These are phyloP conservation scores for Sclerotinia minor DNA, from an alignment of 2,329 filamentous ascomycete genomes.

Conservation along the genomic window DNA sequence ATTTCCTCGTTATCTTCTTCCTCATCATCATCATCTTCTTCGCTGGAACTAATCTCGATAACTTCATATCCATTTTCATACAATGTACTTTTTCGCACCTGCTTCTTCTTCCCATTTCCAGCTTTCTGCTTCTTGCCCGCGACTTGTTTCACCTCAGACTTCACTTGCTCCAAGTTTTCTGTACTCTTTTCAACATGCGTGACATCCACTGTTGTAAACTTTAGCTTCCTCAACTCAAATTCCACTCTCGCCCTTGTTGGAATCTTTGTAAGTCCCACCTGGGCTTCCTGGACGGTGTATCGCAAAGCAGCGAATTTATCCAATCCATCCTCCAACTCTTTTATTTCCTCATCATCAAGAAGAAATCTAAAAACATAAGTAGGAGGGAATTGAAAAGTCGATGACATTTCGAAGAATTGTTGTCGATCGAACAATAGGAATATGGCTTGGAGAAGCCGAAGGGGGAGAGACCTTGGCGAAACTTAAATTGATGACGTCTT, in stretches of 20 bases:
- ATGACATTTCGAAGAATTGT: neutral
- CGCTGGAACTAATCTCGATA: slow-evolving; percentile 39
- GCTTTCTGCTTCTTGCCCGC: slow-evolving; percentile 11
- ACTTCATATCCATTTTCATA: slow-evolving; percentile 31
- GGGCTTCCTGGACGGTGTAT: slow-evolving; percentile 64
- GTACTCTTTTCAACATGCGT: neutral
- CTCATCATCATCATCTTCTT: slow-evolving; percentile 43
- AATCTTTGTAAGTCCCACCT: slow-evolving; percentile 73
- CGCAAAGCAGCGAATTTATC: slow-evolving; percentile 64
- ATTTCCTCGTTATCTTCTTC: slow-evolving; percentile 22
- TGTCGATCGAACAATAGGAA: neutral
- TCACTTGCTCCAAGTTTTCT: neutral
- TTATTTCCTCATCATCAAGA: slow-evolving; percentile 49
- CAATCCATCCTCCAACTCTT: slow-evolving; percentile 60
- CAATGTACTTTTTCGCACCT: slow-evolving; percentile 37
- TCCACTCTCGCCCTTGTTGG: slow-evolving; percentile 65
- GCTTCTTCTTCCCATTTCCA: slow-evolving; percentile 39
- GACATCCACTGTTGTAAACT: slow-evolving; percentile 15
- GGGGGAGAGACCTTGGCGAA: neutral
- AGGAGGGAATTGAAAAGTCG: slow-evolving; percentile 31
- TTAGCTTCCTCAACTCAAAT: slow-evolving; percentile 20
- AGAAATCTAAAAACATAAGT: slow-evolving; percentile 64
- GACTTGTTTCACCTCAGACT: neutral
- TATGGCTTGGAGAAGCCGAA: neutral
- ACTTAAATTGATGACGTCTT: neutral